Percentiles rank a stretch among this genome's conserved stretches.
These are phyloP conservation scores for Sporothrix pallida DNA, from an alignment of 2,329 filamentous ascomycete species.

Conservation along the genomic window DNA sequence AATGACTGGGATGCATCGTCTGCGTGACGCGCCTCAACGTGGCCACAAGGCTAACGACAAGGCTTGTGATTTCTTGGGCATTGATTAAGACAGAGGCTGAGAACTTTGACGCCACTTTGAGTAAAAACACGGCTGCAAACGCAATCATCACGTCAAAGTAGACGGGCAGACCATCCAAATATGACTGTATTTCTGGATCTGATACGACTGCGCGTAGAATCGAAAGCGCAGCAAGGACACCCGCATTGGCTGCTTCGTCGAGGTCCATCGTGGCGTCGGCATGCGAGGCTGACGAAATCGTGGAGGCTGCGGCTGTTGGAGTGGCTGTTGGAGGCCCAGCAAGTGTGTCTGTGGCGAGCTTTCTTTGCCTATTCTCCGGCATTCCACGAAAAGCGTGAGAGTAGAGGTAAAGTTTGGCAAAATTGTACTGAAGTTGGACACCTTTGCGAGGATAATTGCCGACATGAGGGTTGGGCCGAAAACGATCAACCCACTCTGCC, in stretches of 20 bases:
- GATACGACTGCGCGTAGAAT: slow-evolving; percentile 26
- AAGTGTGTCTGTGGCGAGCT: background rate
- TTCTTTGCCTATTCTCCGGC: background rate
- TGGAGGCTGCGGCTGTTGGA: background rate
- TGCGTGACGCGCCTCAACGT: slow-evolving; percentile 32
- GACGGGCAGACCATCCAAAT: slow-evolving; percentile 30
- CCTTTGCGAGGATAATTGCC: slow-evolving; percentile 46
- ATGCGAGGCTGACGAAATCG: background rate
- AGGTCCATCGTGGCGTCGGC: slow-evolving; percentile 36
- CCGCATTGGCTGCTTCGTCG: slow-evolving; percentile 41
- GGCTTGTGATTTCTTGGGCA: slow-evolving; percentile 38
- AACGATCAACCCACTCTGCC: slow-evolving; percentile 40
- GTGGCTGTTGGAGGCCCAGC: background rate
- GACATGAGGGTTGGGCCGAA: slow-evolving; percentile 41
- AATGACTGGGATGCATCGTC: slow-evolving; percentile 38
- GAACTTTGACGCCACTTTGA: slow-evolving; percentile 40
- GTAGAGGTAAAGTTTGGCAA: slow-evolving; percentile 46
- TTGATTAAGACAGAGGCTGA: slow-evolving; percentile 36
- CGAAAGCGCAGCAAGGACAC: slow-evolving; percentile 34
- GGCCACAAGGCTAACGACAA: slow-evolving; percentile 29
- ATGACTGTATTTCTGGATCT: slow-evolving; percentile 29
- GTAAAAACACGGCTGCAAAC: slow-evolving; percentile 37
- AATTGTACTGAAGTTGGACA: slow-evolving; percentile 45
- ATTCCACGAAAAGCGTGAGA: slow-evolving; percentile 44
- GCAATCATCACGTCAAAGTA: slow-evolving; percentile 34